phyloP scores from a whole-genome alignment of 164 flowering plant genomes.

The grape (Vitis vinifera) region ASM3070453v1 NC_081816.1:6732001-6732500 shows the following conservation, averaged over 20 bases:
- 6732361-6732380: too few relatives aligned
- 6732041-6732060: not conserved
- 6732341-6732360: too few relatives aligned
- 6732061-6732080: not conserved
- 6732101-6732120: conserved; percentile 1
- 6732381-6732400: too few relatives aligned
- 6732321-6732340: too few relatives aligned
- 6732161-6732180: not conserved
- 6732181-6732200: conserved; percentile 1
- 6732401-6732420: not conserved
- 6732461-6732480: not conserved
- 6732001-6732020: not conserved
- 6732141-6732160: conserved; percentile 15
- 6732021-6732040: too few relatives aligned
- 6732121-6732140: conserved; percentile 21
- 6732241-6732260: not conserved
- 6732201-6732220: not conserved
- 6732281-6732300: not conserved
- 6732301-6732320: too few relatives aligned
- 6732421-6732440: not conserved
- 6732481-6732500: conserved; percentile 7
- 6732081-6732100: not conserved
- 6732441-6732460: not conserved
- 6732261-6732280: not conserved
- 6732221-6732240: conserved; percentile 1